Evolutionary conservation across 148 eudicot genomes (phyloP).

Genomic region (Fagopyrum tataricum): DNA sequence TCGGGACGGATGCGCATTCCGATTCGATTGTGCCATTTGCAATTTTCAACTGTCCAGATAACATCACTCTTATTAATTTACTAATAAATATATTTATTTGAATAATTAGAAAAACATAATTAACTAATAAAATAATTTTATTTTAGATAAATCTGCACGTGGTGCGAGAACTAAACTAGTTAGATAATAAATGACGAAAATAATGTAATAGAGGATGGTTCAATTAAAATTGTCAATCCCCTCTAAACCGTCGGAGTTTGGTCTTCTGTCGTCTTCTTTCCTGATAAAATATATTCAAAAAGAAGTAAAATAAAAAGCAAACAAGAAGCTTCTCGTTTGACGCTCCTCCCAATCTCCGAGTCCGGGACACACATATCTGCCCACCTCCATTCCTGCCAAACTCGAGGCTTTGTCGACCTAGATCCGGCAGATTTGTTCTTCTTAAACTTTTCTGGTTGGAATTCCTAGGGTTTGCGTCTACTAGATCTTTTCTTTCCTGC

Average conservation of each 20-base stretch:
- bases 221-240: neutral
- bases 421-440: neutral
- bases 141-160: no score
- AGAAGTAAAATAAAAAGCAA: neutral
- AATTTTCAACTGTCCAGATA: no score
- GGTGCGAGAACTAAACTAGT: no score
- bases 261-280: constrained; percentile 5
- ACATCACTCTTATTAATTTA: no score
- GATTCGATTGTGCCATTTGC: no score
- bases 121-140: no score
- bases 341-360: neutral
- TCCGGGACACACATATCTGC: neutral
- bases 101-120: no score
- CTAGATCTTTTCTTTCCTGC: neutral
- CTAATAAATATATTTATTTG: no score
- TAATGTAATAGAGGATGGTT: neutral
- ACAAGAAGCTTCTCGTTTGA: neutral
- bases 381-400: neutral
- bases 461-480: constrained; percentile 5
- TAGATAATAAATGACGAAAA: no score
- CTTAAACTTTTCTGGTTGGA: neutral
- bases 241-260: neutral
- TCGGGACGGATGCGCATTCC: no score
- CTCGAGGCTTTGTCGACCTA: neutral
- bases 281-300: neutral